Conservation (phyloP, 78 protist species). For the Tieghemostelium lacteum region DNA sequence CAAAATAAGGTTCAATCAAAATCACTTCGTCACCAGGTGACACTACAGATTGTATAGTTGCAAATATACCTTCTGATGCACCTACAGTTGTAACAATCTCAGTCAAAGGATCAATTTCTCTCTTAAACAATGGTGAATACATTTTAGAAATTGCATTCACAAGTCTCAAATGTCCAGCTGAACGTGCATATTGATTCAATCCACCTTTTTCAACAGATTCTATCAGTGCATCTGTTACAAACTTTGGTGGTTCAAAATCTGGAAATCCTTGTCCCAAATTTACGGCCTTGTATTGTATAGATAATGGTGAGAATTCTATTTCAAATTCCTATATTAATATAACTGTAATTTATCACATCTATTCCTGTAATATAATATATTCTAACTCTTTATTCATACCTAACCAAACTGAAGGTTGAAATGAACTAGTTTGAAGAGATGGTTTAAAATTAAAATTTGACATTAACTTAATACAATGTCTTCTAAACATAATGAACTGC, state of each 20-base stretch:
- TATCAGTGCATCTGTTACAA: constrained; percentile 59
- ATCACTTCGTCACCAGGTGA: constrained; percentile 92
- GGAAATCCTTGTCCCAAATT: constrained; percentile 87
- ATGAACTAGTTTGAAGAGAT: constrained; percentile 31
- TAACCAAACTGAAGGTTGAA: constrained; percentile 68
- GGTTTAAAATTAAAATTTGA: constrained; percentile 52
- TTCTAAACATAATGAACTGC: constrained; percentile 22
- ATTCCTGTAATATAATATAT: background rate
- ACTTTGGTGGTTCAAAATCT: constrained; percentile 73
- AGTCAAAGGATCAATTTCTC: constrained; percentile 62
- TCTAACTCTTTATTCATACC: constrained; percentile 12
- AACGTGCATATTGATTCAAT: constrained; percentile 83
- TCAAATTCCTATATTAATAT: background rate
- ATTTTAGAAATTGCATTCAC: constrained; percentile 66
- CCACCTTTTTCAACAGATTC: constrained; percentile 42
- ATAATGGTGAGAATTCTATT: constrained; percentile 81
- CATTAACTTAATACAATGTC: constrained; percentile 1
- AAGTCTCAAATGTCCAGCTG: constrained; percentile 78
- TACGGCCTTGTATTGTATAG: constrained; percentile 59
- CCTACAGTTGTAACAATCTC: constrained; percentile 78
- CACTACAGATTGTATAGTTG: constrained; percentile 75
- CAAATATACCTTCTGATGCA: constrained; percentile 81
- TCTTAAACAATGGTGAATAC: constrained; percentile 63
- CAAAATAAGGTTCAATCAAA: constrained; percentile 92
- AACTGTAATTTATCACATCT: background rate